Percentiles rank a stretch among this genome's conserved stretches.
phyloP scores from a whole-genome alignment of 345 rosid species.

The Brassica incana region DNA sequence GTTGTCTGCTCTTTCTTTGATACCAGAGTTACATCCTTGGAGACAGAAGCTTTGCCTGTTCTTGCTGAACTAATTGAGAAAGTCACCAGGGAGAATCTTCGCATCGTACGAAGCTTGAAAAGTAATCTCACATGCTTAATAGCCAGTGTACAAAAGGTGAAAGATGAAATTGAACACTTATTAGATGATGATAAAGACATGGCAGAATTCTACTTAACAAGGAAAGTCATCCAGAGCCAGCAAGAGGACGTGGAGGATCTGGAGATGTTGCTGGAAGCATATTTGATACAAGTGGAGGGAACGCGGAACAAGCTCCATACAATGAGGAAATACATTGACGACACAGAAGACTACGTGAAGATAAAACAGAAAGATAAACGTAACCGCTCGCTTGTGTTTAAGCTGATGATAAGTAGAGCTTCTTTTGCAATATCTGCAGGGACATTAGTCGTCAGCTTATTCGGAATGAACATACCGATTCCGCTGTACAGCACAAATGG shows the following conservation, averaged over 20 bases:
- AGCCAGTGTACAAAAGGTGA: conserved; percentile 92
- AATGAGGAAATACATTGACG: conserved; percentile 53
- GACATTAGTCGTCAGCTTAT: conserved; percentile 29
- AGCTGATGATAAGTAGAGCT: neutral
- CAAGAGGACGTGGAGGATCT: conserved; percentile 34
- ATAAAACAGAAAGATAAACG: neutral
- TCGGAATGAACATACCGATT: conserved; percentile 73
- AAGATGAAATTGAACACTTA: conserved; percentile 85
- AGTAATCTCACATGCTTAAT: conserved; percentile 81
- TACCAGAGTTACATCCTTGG: conserved; percentile 61
- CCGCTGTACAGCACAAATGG: conserved; percentile 20
- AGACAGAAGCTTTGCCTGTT: conserved; percentile 79
- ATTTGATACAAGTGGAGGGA: conserved; percentile 88
- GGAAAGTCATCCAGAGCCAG: conserved; percentile 74
- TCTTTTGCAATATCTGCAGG: neutral
- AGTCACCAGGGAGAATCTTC: conserved; percentile 90
- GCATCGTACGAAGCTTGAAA: conserved; percentile 78
- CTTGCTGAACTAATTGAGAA: conserved; percentile 83
- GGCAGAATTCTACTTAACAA: conserved; percentile 74
- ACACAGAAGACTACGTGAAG: neutral
- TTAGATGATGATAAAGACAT: conserved; percentile 85
- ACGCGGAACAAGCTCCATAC: conserved; percentile 86
- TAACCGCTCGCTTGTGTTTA: neutral
- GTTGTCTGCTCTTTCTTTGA: conserved; percentile 72
- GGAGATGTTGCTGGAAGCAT: conserved; percentile 83